These are phyloP conservation scores for Cyamopsis tetragonoloba DNA, from an alignment of 306 rosid species.

Conservation along the genomic window DNA sequence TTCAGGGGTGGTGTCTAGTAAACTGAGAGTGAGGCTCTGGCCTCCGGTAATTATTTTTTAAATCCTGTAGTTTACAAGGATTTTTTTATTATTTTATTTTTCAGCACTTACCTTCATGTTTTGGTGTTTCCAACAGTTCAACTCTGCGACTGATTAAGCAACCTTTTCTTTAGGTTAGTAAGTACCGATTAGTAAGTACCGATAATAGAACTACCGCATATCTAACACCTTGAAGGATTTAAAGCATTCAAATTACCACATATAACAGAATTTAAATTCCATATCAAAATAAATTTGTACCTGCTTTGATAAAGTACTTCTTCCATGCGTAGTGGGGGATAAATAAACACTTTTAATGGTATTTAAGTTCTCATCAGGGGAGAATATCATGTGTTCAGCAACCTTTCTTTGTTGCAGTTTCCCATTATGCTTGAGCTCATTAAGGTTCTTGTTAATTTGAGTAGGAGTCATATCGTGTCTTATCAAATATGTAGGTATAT, in stretches of 20 bases:
- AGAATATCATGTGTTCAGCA: conserved; percentile 41
- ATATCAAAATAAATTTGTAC: conserved; percentile 41
- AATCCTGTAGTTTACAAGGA: not conserved
- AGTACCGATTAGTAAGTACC: not conserved
- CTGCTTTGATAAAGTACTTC: conserved; percentile 48
- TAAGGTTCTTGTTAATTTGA: conserved; percentile 42
- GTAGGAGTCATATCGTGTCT: conserved; percentile 38
- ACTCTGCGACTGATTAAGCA: not conserved
- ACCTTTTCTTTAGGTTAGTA: not conserved
- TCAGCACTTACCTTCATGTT: not conserved
- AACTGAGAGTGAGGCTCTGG: not conserved
- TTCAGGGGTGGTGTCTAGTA: not conserved
- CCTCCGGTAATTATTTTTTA: not conserved
- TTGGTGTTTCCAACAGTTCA: not conserved
- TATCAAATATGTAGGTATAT: conserved; percentile 58
- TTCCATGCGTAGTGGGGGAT: conserved; percentile 42
- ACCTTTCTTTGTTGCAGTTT: conserved; percentile 43
- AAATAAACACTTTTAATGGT: conserved; percentile 37
- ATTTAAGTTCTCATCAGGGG: conserved; percentile 40
- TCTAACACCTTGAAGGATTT: conserved; percentile 6
- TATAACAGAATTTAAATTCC: conserved; percentile 18
- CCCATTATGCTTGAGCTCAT: conserved; percentile 49
- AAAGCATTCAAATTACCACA: conserved; percentile 26
- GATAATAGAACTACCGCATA: not conserved
- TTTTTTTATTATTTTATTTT: not conserved